Evolutionary conservation across 179 eudicot genomes (phyloP).

Genomic region (Beta corolliflora): DNA sequence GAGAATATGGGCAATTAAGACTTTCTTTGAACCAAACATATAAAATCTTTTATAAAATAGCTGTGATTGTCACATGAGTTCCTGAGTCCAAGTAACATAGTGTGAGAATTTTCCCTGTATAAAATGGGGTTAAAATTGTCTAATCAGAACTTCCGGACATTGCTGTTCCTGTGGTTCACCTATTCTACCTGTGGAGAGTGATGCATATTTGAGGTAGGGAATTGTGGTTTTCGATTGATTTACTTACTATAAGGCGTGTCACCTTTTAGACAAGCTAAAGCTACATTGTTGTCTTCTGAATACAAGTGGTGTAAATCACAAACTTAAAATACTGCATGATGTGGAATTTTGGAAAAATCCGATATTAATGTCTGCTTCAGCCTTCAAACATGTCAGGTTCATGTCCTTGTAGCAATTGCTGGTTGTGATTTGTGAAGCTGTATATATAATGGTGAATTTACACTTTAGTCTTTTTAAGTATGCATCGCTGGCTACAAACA

Average conservation of each 20-base stretch:
- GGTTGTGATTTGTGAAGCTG: no score
- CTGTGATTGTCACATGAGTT: not conserved
- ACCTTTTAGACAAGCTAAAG: not conserved
- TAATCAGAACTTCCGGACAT: not conserved
- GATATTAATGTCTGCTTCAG: no score
- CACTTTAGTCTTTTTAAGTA: no score
- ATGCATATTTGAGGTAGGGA: not conserved
- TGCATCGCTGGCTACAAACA: no score
- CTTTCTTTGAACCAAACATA: not conserved
- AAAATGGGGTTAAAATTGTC: not conserved
- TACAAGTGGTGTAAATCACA: no score
- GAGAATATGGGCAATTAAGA: not conserved
- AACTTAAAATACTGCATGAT: no score
- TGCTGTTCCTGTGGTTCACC: not conserved
- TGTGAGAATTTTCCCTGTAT: not conserved
- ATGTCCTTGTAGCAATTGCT: no score
- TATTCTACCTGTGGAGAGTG: not conserved
- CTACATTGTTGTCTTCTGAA: not conserved
- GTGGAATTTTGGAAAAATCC: no score
- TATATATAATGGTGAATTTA: no score
- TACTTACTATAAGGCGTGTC: not conserved
- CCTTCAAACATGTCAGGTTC: no score
- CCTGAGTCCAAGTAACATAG: not conserved
- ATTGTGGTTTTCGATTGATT: not conserved
- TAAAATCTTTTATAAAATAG: not conserved